Base-by-base conservation (phyloP, 495 filamentous ascomycete species). In the Chaetomium cochliodes region DNA sequence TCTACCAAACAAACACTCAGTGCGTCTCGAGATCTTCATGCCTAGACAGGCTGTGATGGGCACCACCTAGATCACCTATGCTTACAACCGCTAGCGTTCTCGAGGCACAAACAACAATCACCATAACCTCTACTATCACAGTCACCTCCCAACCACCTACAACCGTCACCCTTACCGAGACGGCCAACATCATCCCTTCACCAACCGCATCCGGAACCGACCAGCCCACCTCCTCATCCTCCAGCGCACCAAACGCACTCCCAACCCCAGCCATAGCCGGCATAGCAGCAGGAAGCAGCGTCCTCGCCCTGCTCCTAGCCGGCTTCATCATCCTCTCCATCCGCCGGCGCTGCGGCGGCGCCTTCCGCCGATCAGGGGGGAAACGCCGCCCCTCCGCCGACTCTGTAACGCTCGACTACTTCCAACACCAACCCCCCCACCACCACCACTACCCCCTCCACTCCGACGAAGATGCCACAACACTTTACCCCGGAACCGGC, bases 61-160 rank as follows among this genome's bases (percentile, higher is more conserved):
- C n/a, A 16, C 22, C 28, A 18, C 26, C 16, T 60, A 33, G 11
- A 18, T 4, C 30, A 44, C 8, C 11, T 12, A 22, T 62, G 6
- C 50, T 64, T 28, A 66, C 59, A 6, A 2, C 4, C 28, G n/a
- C 5, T 49, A 71, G 70, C 55, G 71, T 75, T 30, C 58, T 73
- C 49, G 60, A 67, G 33, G 71, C 73, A 42, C 51, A 64, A 46
- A 60, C 67, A 9, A 75, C 73, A 18, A 59, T 67, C 20, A 63
- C 62, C 57, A 49, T 70, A 11, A 76, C 72, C 4, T 74, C 72
- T 37, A 76, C 69, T n/a, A 30, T 76, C 13, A 74, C 72, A 3
- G 63, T 72, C 54, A 73, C 71, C 0, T 63, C 63, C 23, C 63
- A 53, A 15, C 63, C 55, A 3, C 71, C 72, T 3, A 30, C 57